A percentile compares a stretch with the other conserved stretches of the same genome.
Evolutionary conservation across 495 filamentous ascomycete genomes (phyloP).

Genomic region (Parmelia sp.): DNA sequence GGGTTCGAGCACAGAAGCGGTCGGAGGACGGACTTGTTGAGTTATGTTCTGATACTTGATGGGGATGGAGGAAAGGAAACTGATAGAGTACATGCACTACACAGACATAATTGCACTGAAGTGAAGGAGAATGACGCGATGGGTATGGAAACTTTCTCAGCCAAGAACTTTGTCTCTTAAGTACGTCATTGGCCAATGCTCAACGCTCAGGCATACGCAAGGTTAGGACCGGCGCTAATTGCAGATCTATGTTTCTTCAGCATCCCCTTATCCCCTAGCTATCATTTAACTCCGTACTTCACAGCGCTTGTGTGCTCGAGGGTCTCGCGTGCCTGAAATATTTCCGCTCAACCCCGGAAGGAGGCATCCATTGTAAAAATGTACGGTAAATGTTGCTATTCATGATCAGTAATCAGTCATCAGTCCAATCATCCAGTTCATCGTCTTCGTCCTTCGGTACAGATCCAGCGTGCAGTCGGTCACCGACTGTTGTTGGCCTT

Average conservation of each 20-base stretch:
- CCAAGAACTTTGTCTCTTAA: no score
- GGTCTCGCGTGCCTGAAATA: not conserved
- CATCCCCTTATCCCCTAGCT: not conserved
- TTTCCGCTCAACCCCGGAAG: not conserved
- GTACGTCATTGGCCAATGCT: not conserved
- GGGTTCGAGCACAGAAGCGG: no score
- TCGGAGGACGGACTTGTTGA: not conserved
- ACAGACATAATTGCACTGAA: no score
- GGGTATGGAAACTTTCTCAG: no score
- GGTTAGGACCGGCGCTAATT: conserved; percentile 4
- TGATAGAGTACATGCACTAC: no score
- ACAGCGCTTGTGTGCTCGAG: not conserved
- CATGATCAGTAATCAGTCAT: not conserved
- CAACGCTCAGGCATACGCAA: not conserved
- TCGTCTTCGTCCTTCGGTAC: not conserved
- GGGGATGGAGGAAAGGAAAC: no score
- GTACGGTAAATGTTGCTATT: not conserved
- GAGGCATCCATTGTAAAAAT: no score
- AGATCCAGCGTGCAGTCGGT: not conserved
- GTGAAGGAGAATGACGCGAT: no score
- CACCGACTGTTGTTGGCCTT: not conserved
- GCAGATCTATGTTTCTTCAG: not conserved
- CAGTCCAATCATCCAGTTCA: not conserved
- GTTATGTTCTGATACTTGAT: no score
- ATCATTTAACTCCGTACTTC: not conserved